phyloP scores from a whole-genome alignment of 441 rosid genomes.

The Pelargonium citronellum region DNA sequence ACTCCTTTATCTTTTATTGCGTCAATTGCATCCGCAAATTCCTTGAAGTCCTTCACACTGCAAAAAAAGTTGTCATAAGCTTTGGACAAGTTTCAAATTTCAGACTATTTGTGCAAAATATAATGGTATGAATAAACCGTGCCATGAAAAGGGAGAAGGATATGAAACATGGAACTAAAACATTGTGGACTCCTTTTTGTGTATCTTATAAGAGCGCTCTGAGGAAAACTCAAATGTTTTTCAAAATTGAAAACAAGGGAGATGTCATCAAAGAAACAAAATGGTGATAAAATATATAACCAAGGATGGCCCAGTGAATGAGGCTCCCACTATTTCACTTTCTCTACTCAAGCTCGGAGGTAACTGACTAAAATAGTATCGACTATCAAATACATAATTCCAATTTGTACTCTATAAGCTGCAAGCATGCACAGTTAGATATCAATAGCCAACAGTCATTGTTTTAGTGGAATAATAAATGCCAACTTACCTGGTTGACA shows the following conservation, averaged over 20 bases:
- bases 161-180: neutral
- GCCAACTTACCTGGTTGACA: conserved; percentile 70
- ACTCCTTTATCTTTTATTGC: conserved; percentile 59
- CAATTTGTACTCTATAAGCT: neutral
- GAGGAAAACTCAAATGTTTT: neutral
- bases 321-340: neutral
- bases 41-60: conserved; percentile 84
- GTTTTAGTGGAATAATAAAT: neutral
- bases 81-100: neutral
- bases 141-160: neutral
- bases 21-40: conserved; percentile 63
- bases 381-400: neutral
- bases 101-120: neutral
- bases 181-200: neutral
- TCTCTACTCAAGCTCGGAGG: neutral
- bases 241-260: neutral
- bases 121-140: neutral
- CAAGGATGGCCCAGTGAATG: neutral
- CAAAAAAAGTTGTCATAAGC: neutral
- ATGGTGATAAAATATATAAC: neutral
- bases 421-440: neutral
- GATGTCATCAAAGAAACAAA: neutral
- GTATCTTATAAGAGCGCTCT: neutral
- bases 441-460: neutral
- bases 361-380: neutral